Conservation (phyloP, 345 rosid species). For the Aurinia saxatilis region DNA sequence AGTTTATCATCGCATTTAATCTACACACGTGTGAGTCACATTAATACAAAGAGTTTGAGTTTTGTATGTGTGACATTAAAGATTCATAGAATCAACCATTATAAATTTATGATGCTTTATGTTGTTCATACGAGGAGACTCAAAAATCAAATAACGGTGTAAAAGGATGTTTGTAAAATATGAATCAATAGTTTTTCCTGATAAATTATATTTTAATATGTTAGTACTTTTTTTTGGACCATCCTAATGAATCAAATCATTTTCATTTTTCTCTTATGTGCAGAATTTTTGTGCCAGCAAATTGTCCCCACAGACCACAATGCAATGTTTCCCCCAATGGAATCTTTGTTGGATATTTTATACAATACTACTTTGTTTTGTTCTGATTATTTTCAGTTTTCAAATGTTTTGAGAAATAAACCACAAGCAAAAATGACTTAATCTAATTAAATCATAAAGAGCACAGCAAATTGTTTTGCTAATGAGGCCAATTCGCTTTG, state of each 20-base stretch:
- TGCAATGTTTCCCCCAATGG: constrained; percentile 14
- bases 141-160: constrained; percentile 3
- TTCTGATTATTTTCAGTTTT: not conserved
- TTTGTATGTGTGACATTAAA: not conserved
- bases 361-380: not conserved
- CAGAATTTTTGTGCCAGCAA: constrained; percentile 8
- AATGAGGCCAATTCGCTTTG: too few relatives aligned
- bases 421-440: not conserved
- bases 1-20: not conserved
- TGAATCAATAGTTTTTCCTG: not conserved
- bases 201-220: not conserved
- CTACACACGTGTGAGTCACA: constrained; percentile 5
- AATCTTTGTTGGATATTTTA: constrained; percentile 7
- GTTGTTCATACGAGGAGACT: not conserved
- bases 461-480: too few relatives aligned
- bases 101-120: not conserved
- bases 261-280: constrained; percentile 1
- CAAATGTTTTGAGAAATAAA: not conserved
- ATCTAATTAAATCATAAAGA: too few relatives aligned
- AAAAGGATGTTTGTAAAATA: not conserved
- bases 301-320: constrained; percentile 25
- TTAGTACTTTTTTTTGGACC: constrained; percentile 24
- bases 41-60: too few relatives aligned
- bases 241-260: constrained; percentile 6
- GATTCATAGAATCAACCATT: not conserved